phyloP scores from a whole-genome alignment of 306 rosid genomes.

The Notholithocarpus densiflorus region DNA sequence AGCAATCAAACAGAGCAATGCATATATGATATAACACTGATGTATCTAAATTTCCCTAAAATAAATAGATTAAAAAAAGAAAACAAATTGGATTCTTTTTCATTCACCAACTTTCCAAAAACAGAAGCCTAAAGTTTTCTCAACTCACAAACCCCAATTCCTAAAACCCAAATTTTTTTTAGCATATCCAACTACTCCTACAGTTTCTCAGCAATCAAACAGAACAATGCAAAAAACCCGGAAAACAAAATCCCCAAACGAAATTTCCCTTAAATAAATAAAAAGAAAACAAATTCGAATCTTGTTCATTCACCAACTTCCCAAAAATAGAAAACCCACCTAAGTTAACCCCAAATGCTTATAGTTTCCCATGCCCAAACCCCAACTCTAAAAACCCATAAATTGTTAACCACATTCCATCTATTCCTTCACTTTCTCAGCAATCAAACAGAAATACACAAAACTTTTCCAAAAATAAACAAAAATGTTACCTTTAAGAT shows the following conservation, averaged over 20 bases:
- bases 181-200: not conserved
- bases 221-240: no score
- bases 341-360: not conserved
- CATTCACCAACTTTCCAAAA: no score
- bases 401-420: not conserved
- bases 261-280: no score
- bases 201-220: not conserved
- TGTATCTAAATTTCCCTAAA: no score
- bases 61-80: no score
- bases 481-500: slow-evolving; percentile 60
- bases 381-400: not conserved
- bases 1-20: not conserved
- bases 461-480: not conserved
- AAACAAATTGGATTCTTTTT: no score
- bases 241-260: no score
- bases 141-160: not conserved
- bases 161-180: not conserved
- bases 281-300: no score
- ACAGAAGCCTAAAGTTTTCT: not conserved
- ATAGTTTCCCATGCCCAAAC: not conserved
- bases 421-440: slow-evolving; percentile 25
- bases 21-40: no score
- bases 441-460: slow-evolving; percentile 13
- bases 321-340: no score
- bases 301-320: no score